These are phyloP conservation scores for Pseudogymnoascus sp. DNA, from an alignment of 2,329 filamentous ascomycete genomes.

Conservation along the genomic window DNA sequence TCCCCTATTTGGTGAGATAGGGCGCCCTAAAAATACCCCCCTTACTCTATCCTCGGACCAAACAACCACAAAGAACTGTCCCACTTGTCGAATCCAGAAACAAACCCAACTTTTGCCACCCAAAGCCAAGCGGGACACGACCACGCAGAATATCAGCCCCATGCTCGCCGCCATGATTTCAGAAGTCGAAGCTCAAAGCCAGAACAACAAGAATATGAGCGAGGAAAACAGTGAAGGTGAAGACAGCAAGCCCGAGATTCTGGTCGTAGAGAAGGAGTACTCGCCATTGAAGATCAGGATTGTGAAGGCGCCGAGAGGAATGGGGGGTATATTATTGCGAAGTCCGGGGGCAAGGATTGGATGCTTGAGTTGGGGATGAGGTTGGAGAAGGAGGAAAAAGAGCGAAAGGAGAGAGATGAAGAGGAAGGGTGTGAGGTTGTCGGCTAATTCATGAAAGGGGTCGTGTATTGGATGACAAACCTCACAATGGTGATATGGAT, in stretches of 20 bases:
- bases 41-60: not conserved
- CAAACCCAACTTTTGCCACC: not conserved
- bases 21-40: no score
- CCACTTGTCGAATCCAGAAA: not conserved
- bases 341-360: not conserved
- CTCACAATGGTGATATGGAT: not conserved
- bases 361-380: slow-evolving; percentile 3
- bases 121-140: not conserved
- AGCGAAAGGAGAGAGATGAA: not conserved
- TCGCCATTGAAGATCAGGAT: not conserved
- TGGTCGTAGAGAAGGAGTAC: not conserved
- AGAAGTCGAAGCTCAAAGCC: not conserved
- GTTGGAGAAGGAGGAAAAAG: not conserved
- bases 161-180: not conserved
- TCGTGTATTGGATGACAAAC: not conserved
- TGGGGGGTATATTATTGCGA: not conserved
- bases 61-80: not conserved
- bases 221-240: not conserved
- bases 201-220: not conserved
- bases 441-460: not conserved
- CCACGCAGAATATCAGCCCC: not conserved
- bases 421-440: not conserved
- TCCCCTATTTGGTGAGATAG: not conserved
- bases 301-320: not conserved
- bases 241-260: not conserved